Conservation (phyloP, 208 protist genomes). For the Herpetomonas samuelpessoai region DNA sequence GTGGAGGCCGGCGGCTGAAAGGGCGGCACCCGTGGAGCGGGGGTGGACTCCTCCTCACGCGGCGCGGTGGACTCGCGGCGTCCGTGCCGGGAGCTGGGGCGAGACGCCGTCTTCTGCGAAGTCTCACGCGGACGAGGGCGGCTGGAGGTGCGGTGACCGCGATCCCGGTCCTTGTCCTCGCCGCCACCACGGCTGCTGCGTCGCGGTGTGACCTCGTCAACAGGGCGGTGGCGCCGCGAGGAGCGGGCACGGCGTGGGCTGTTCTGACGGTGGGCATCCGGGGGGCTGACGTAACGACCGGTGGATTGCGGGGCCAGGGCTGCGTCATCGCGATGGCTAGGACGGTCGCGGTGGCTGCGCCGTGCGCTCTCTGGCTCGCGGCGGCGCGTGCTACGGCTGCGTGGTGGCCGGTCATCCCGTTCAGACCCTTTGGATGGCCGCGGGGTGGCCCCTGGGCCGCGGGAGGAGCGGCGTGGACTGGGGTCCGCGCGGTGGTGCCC, state of each 20-base stretch:
- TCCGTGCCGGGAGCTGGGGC: slow-evolving; percentile 13
- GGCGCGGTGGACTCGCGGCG: slow-evolving; percentile 11
- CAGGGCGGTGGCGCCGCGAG: slow-evolving; percentile 5
- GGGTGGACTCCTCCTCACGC: slow-evolving; percentile 11
- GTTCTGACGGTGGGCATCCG: background rate
- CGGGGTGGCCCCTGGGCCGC: slow-evolving; percentile 13
- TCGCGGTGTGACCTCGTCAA: slow-evolving; percentile 7
- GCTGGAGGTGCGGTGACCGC: slow-evolving; percentile 1
- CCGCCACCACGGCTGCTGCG: slow-evolving; percentile 15
- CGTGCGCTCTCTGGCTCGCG: slow-evolving; percentile 1
- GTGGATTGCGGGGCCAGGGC: slow-evolving; percentile 2
- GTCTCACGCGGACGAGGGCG: background rate
- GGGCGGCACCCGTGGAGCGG: slow-evolving; percentile 3
- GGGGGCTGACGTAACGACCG: slow-evolving; percentile 14
- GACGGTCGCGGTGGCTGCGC: background rate
- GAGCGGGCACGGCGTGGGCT: slow-evolving; percentile 10
- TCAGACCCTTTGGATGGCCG: background rate
- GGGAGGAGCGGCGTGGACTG: slow-evolving; percentile 13
- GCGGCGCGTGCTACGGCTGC: slow-evolving; percentile 6
- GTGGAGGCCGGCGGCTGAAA: background rate
- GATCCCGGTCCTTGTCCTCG: slow-evolving; percentile 4
- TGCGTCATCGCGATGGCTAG: background rate
- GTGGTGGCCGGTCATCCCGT: slow-evolving; percentile 3
- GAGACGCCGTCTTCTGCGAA: slow-evolving; percentile 14
- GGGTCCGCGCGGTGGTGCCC: slow-evolving; percentile 1